Conservation (phyloP, 2,329 filamentous ascomycete species). For the Hawksworthiomyces lignivorus region DNA sequence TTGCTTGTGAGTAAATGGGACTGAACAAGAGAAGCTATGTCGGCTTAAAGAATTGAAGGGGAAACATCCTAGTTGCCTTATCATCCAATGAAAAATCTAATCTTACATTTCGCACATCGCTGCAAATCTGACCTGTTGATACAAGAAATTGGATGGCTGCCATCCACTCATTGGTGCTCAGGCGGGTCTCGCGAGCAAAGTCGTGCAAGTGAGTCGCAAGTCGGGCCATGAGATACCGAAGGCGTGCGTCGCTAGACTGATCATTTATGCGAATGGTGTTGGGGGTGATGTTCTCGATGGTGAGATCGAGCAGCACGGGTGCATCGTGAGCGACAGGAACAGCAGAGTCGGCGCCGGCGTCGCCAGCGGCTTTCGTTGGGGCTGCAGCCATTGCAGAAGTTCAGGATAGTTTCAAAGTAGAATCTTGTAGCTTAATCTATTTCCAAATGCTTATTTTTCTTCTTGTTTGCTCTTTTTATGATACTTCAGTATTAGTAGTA, state of each 20-base stretch:
- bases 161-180: conserved; percentile 76
- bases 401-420: no score
- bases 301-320: conserved; percentile 46
- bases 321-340: conserved; percentile 1
- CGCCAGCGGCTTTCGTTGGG: no score
- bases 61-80: not conserved
- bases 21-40: no score
- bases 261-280: conserved; percentile 71
- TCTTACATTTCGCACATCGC: conserved; percentile 62
- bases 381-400: no score
- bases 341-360: no score
- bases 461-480: no score
- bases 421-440: no score
- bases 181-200: conserved; percentile 69
- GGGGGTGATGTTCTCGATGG: conserved; percentile 71
- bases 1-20: no score
- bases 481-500: no score
- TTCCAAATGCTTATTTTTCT: no score
- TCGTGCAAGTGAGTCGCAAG: conserved; percentile 74
- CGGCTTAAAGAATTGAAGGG: no score
- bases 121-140: conserved; percentile 64
- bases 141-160: conserved; percentile 64
- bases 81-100: no score
- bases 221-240: conserved; percentile 65
- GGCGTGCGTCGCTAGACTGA: conserved; percentile 53